These are phyloP conservation scores for Psophocarpus tetragonolobus DNA, from an alignment of 306 rosid species.

Conservation along the genomic window DNA sequence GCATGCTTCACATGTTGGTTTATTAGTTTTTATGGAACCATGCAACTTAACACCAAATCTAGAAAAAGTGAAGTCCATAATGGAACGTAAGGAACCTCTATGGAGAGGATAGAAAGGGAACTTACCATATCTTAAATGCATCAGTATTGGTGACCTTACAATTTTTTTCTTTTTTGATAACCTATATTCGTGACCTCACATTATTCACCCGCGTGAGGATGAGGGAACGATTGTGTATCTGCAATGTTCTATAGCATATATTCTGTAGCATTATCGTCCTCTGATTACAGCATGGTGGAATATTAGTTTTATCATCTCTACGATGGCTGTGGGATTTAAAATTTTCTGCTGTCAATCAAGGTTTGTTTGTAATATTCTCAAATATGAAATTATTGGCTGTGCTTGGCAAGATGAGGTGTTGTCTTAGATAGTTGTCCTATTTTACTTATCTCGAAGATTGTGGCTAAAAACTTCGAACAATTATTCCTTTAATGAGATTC, in stretches of 20 bases:
- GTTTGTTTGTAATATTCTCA: conserved; percentile 20
- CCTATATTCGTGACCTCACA: not conserved
- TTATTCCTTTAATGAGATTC: not conserved
- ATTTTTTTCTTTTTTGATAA: not conserved
- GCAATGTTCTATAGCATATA: conserved; percentile 20
- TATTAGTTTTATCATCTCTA: not conserved
- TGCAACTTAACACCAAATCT: not conserved
- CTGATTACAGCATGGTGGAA: conserved; percentile 2
- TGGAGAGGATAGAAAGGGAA: not conserved
- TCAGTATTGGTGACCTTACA: conserved; percentile 5
- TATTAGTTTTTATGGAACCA: not conserved
- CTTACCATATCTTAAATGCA: conserved; percentile 3
- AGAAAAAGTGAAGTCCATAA: not conserved
- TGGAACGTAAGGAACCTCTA: not conserved
- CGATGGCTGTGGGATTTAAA: not conserved
- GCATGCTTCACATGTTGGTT: not conserved
- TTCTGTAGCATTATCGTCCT: conserved; percentile 19
- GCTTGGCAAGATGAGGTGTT: not conserved
- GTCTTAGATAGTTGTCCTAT: not conserved
- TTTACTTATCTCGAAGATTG: not conserved
- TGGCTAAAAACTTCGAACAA: conserved; percentile 7
- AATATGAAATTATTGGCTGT: conserved; percentile 10
- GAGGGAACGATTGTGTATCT: not conserved
- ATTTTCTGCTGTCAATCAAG: conserved; percentile 8
- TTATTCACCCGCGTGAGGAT: not conserved